phyloP scores from a whole-genome alignment of 768 basidiomycete genomes.

The Kwoniella sp. region DNA sequence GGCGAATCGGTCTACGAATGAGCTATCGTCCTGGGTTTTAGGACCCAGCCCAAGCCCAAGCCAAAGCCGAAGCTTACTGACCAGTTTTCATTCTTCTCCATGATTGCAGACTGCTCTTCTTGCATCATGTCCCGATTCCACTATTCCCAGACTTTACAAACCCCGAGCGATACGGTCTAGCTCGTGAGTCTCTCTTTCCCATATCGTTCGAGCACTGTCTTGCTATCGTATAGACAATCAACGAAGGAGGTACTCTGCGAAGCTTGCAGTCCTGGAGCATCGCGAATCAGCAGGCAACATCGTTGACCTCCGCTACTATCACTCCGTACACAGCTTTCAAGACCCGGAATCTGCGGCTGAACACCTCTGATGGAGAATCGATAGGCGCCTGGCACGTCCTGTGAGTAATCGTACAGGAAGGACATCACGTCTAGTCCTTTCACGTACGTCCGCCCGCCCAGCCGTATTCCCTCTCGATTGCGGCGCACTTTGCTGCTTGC shows the following conservation, averaged over 20 bases:
- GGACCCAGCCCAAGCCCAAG: too few relatives aligned
- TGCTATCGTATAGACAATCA: too few relatives aligned
- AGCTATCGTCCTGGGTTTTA: too few relatives aligned
- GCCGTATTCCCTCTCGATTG: constrained; percentile 60
- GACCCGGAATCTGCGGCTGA: constrained; percentile 70
- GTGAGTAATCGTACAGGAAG: too few relatives aligned
- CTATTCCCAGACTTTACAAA: constrained; percentile 65
- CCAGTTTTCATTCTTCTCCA: too few relatives aligned
- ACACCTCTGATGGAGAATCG: constrained; percentile 73
- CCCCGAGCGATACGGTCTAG: constrained; percentile 78
- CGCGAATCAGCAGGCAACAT: too few relatives aligned
- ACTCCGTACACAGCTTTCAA: constrained; percentile 69
- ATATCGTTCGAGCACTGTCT: neutral
- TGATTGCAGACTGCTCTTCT: constrained; percentile 64
- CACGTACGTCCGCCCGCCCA: too few relatives aligned
- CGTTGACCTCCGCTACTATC: too few relatives aligned
- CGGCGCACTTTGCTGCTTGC: constrained; percentile 48
- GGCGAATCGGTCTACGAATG: too few relatives aligned
- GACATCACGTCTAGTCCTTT: too few relatives aligned
- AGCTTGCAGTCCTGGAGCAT: too few relatives aligned
- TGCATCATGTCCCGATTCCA: constrained; percentile 70
- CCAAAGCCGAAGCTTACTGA: neutral
- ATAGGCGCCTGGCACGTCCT: constrained; percentile 63
- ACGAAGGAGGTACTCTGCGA: too few relatives aligned
- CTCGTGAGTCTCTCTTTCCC: constrained; percentile 64